Base-by-base conservation (phyloP, 352 stramenopile genomes). In the Pythium biforme region DNA sequence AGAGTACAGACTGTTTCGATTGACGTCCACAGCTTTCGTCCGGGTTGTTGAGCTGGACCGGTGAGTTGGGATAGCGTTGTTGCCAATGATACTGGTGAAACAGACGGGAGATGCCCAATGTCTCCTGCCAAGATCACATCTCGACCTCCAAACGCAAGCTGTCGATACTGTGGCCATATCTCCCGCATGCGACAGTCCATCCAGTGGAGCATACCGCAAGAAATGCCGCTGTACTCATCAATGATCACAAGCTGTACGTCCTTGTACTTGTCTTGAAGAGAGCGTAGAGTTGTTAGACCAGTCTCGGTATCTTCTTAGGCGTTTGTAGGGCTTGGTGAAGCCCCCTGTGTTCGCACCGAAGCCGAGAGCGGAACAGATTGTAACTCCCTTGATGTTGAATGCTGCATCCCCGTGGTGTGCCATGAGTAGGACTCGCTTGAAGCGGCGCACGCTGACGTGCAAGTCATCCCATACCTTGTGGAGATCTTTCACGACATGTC, bases 401-500 rank as follows among this genome's bases (percentile, higher is more conserved):
- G 55, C 55, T 12, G 55, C 55, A 12, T 43, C 14, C 10, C 55
- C 55, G 4, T 62, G 55, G 17, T 62, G 45, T 3, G 55, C 31
- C 55, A 62, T 62, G 0, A 62, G 7, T 1, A 62, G 45, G 3
- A 51, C 33, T 0, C 33, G 43, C 17, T 25, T 22, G 5, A 19
- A 59, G 4, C 19, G 19, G 20, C n/a, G 19, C n/a, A 20, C 19
- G 14, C 4, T 27, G 2, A 7, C 12, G 39, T 46, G 17, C 3
- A 23, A 4, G 3, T 15, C 10, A 7, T n/a, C 17, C 10, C 7
- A 48, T 5, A 62, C 55, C 0, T n/a, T 19, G 12, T 49, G 45
- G 20, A 62, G 1, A 29, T 55, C 45, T n/a, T 51, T 25, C 14
- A 62, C 22, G 17, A 62, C 40, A 3, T 62, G 55, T 0, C 17